Evolutionary conservation across 2,329 filamentous ascomycete genomes (phyloP).

Genomic region (Phaeosphaeria sp.): DNA sequence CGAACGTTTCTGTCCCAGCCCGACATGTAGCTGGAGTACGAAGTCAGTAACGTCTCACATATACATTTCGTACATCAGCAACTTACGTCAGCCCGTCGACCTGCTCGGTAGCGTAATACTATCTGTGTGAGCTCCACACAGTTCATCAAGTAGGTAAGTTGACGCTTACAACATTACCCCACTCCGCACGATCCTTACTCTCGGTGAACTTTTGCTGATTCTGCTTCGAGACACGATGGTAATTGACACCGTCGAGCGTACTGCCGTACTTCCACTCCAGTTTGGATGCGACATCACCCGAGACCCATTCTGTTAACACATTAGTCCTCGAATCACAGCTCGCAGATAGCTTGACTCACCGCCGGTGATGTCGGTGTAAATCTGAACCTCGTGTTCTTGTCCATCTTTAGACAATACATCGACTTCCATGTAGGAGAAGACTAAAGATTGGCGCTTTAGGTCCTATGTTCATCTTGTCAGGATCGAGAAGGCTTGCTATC

Average conservation of each 20-base stretch:
- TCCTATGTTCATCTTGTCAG: too few relatives aligned
- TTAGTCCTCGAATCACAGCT: conserved; percentile 17
- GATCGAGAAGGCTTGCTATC: too few relatives aligned
- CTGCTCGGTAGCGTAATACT: conserved; percentile 60
- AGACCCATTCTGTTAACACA: conserved; percentile 69
- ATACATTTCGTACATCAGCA: too few relatives aligned
- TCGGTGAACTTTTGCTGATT: conserved; percentile 58
- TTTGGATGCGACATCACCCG: conserved; percentile 63
- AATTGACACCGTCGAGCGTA: conserved; percentile 55
- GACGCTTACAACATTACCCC: conserved; percentile 54
- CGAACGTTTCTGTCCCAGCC: conserved; percentile 57
- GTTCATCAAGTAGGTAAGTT: not conserved
- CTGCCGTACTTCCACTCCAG: conserved; percentile 68
- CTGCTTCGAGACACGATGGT: conserved; percentile 64
- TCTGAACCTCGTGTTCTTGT: conserved; percentile 66
- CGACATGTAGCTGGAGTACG: conserved; percentile 57
- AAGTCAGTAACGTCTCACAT: too few relatives aligned
- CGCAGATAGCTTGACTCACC: conserved; percentile 54
- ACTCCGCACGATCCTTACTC: conserved; percentile 57
- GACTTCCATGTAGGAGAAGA: conserved; percentile 74
- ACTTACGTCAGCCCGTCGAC: conserved; percentile 49
- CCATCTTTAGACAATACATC: conserved; percentile 69
- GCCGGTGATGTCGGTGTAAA: conserved; percentile 76
- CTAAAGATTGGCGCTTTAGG: conserved; percentile 69
- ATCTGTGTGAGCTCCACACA: conserved; percentile 1